Evolutionary conservation across 495 filamentous ascomycete genomes (phyloP).

Genomic region (Aspergillus cristatus): DNA sequence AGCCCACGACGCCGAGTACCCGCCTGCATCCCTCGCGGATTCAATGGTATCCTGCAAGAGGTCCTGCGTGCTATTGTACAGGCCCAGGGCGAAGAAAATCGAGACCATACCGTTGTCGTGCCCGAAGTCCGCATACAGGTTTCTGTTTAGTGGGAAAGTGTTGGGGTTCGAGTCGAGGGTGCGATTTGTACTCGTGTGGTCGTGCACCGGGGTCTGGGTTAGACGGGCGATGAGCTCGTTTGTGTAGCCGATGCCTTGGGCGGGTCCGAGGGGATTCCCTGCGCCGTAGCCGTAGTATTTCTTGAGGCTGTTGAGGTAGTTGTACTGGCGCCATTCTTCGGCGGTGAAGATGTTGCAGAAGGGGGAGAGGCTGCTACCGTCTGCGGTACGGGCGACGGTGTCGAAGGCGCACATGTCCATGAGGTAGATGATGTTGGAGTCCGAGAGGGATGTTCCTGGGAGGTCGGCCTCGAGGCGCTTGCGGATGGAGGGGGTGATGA

Average conservation of each 20-base stretch:
- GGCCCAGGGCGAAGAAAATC: constrained; percentile 61
- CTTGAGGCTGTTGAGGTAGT: constrained; percentile 63
- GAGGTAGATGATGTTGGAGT: constrained; percentile 50
- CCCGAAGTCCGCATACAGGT: constrained; percentile 74
- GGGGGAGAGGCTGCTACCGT: constrained; percentile 32
- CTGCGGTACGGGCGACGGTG: constrained; percentile 48
- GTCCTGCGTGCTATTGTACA: constrained; percentile 53
- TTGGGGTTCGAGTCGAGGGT: constrained; percentile 52
- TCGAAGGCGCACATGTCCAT: constrained; percentile 86
- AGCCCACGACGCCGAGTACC: constrained; percentile 62
- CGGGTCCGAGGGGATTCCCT: constrained; percentile 67
- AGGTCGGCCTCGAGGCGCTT: constrained; percentile 53
- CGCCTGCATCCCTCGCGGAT: constrained; percentile 33
- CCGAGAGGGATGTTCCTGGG: constrained; percentile 48
- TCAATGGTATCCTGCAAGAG: constrained; percentile 40
- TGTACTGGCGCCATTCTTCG: constrained; percentile 63
- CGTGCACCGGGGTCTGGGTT: constrained; percentile 53
- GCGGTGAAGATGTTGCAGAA: constrained; percentile 67
- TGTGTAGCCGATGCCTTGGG: constrained; percentile 74
- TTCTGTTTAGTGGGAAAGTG: constrained; percentile 60
- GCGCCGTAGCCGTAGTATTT: constrained; percentile 76
- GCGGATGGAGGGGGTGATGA: constrained; percentile 54
- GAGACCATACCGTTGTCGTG: constrained; percentile 79
- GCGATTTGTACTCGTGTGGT: constrained; percentile 60
- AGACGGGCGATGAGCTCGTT: constrained; percentile 81